Evolutionary conservation across 2,329 filamentous ascomycete genomes (phyloP), one percentile per base, ranked within the genome.

Genomic region (Penicillium sp.): DNA sequence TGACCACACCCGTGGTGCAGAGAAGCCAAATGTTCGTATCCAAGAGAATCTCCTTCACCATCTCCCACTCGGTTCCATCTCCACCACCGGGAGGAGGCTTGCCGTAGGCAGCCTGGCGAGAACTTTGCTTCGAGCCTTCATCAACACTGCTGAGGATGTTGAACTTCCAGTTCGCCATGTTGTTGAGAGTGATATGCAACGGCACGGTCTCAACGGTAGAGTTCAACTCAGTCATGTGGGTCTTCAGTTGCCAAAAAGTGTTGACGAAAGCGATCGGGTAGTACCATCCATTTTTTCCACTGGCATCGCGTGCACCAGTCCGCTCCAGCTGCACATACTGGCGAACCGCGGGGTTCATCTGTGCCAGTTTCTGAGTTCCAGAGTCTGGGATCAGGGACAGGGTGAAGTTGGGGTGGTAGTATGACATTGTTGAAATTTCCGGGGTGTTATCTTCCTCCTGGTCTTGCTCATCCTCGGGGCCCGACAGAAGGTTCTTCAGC

Each of bases 381-480:
- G 87, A 81, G 67, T 92, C 88, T 3, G 93, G 91, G 50, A 99
- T 85, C 68, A 97, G 86, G 6, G 92, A 90, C 60, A 99, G 81
- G 50, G 90, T 95, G 67, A 95, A 89, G 76, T 99, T 99, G 7
- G 94, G 90, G 76, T 99, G 94, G 73, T 97, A 99, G 79, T 93
- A 96, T 54, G 88, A 95, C 46, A 84, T 86, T 62, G 96, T 85
- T 53, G 88, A 80, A n/a, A 90, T 87, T 1, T 87, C 87, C 6
- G 82, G 77, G 2, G 80, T 78, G 56, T 83, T 79, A 54, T 81
- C 80, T n/a, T 82, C 80, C n/a, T 81, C 78, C 41, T 82, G 80
- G 7, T 82, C 80, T 15, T 77, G 75, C 1, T 73, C 75, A 57
- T 80, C 81, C 21, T 84, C 84, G 2, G 70, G 71, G 40, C 79